Base-by-base conservation (phyloP, 495 filamentous ascomycete species). In the Cairneyella variabilis region DNA sequence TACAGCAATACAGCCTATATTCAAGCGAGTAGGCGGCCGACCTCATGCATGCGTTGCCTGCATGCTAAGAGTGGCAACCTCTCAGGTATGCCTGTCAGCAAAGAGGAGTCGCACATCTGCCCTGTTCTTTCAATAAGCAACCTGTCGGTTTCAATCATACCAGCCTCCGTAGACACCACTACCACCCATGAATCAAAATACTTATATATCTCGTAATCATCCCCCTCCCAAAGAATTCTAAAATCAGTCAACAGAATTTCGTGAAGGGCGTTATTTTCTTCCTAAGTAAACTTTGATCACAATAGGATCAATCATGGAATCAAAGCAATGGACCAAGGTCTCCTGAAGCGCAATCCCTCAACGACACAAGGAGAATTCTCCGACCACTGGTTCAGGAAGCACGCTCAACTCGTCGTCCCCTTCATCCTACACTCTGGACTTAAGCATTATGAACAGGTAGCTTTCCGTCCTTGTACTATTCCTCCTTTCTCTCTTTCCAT, bases 351-450 rank as follows among this genome's bases (percentile, higher is more conserved):
- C 43, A 52, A 51, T 21, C 51, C 56, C 2, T n/a, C 25, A 22
- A 16, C 54, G 18, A 59, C 56, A 34, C 25, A 6, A n/a, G 40
- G 49, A 23, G 20, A 54, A 48, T 59, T 59, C 56, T 59, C 56
- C 4, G 37, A 40, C 11, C 38, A 48, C 37, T 59, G 51, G 44
- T 58, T 32, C 34, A 44, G 9, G 11, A 44, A 51, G 10, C 51
- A 59, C 38, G 50, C 56, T 16, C 27, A 22, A 14, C 23, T 54
- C 14, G 45, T 54, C 5, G 38, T 54, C 14, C 56, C 56, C 1
- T 32, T 49, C 14, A 54, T 59, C 25, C 27, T 59, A 20, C 16
- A 38, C 23, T 34, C 16, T 5, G 56, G 56, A 3, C 20, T 59
- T 2, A n/a, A 14, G 37, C 23, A 50, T 32, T 59, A 59, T 38